Base-by-base conservation (phyloP, 164 flowering plant genomes). In the Cinnamomum chago region DNA sequence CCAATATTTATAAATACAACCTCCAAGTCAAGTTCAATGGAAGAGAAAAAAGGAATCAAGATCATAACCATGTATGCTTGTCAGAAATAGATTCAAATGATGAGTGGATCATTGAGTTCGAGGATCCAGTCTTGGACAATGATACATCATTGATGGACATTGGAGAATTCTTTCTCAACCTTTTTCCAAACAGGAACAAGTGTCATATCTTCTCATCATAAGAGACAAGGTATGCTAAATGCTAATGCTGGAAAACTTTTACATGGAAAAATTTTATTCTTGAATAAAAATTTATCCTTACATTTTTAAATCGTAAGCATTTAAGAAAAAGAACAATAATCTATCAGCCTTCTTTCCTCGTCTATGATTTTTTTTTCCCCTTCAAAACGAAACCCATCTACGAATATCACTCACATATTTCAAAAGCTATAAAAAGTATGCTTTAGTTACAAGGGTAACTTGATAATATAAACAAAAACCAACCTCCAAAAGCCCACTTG, bases 401-500 rank as follows among this genome's bases (percentile, higher is more conserved):
- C 1, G 10, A 40, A 40, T 40, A 40, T 40, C 47, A 40, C 11
- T 40, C 10, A 40, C 47, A 40, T 40, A 40, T 7, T 40, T 9
- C 47, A 35, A 40, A 40, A 40, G 47, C 47, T 55, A 55, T 55
- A 55, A 14, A 18, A 55, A 3, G n/a, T 55, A 55, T 15, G 60
- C 17, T 55, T 55, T 55, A 15, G 60, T 55, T 18, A 17, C 20
- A 3, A 55, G 60, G 60, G 17, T 55, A 55, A 18, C 60, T 18
- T 55, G 60, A 33, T 4, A 22, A 58, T 18, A n/a, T 14, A 71
- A 55, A 22, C 22, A 23, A 71, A 62, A 52, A 67, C 62, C n/a
- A 40, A 92, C 98, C 98, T 83, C 98, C 98, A 81, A 94, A 92
- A 7, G 95, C 95, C 97, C 98, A 92, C 77, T 90, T 92, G 76